phyloP scores from a whole-genome alignment of 306 rosid species.

The Quercus berberidifolia region DNA sequence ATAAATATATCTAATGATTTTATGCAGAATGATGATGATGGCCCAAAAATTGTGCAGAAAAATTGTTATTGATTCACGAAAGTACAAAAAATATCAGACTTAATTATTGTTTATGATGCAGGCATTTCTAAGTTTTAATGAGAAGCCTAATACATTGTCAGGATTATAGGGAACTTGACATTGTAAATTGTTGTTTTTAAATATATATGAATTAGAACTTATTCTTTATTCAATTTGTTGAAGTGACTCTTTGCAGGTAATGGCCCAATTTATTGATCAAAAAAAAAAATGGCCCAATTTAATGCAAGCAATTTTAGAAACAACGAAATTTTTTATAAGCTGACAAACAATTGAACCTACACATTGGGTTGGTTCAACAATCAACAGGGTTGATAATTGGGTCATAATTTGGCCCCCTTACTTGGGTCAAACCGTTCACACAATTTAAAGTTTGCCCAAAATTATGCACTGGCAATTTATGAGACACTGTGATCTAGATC shows the following conservation, averaged over 20 bases:
- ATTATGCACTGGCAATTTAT: too few species aligned
- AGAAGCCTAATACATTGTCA: background rate
- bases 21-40: background rate
- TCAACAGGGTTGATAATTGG: too few species aligned
- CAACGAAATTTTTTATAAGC: background rate
- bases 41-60: background rate
- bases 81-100: background rate
- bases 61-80: background rate
- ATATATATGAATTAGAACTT: background rate
- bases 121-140: background rate
- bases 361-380: too few species aligned
- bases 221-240: background rate
- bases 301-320: background rate
- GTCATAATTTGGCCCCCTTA: too few species aligned
- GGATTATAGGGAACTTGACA: too few species aligned
- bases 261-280: background rate
- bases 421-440: too few species aligned
- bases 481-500: too few species aligned
- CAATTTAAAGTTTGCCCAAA: too few species aligned
- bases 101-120: background rate
- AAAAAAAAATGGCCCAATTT: background rate
- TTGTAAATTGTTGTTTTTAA: background rate
- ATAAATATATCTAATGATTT: conserved; percentile 1
- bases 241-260: too few species aligned
- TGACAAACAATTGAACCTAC: background rate